Conservation (phyloP, 192 early-diverging fungal species). For the Gaertneriomyces sp. region DNA sequence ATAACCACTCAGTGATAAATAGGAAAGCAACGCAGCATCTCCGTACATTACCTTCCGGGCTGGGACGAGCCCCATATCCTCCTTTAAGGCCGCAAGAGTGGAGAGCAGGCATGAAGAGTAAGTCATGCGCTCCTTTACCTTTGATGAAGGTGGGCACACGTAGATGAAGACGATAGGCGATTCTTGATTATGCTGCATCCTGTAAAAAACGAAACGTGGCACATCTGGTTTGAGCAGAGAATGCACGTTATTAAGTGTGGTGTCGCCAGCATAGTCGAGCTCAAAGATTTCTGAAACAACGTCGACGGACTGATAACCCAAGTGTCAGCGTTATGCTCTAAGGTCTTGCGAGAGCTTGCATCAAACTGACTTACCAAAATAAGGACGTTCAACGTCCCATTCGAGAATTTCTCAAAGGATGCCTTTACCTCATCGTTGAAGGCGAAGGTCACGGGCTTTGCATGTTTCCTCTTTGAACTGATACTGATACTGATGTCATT, state of each 20-base stretch:
- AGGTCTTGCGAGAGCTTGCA: background rate
- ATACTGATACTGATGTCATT: slow-evolving; percentile 59
- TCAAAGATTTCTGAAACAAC: slow-evolving; percentile 12
- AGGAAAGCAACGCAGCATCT: background rate
- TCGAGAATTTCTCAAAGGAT: slow-evolving; percentile 56
- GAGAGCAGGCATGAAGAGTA: slow-evolving; percentile 73
- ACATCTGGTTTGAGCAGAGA: slow-evolving; percentile 42
- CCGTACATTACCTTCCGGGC: slow-evolving; percentile 51
- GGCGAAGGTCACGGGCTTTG: slow-evolving; percentile 61
- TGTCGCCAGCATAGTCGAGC: slow-evolving; percentile 51
- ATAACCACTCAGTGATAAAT: background rate
- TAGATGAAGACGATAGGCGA: slow-evolving; percentile 72
- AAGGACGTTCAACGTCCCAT: slow-evolving; percentile 51
- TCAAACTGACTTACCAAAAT: slow-evolving; percentile 22
- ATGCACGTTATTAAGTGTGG: slow-evolving; percentile 26
- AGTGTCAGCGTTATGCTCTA: background rate
- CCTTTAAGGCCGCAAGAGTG: slow-evolving; percentile 55
- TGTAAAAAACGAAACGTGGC: slow-evolving; percentile 74
- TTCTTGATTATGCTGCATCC: slow-evolving; percentile 37
- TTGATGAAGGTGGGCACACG: slow-evolving; percentile 75
- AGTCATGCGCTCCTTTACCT: slow-evolving; percentile 87
- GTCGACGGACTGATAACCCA: slow-evolving; percentile 28
- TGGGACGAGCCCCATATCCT: slow-evolving; percentile 50
- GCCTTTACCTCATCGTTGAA: slow-evolving; percentile 53
- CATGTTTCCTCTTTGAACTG: slow-evolving; percentile 60